Base-by-base conservation (phyloP, 2,329 filamentous ascomycete species). In the Madurella mycetomatis region DNA sequence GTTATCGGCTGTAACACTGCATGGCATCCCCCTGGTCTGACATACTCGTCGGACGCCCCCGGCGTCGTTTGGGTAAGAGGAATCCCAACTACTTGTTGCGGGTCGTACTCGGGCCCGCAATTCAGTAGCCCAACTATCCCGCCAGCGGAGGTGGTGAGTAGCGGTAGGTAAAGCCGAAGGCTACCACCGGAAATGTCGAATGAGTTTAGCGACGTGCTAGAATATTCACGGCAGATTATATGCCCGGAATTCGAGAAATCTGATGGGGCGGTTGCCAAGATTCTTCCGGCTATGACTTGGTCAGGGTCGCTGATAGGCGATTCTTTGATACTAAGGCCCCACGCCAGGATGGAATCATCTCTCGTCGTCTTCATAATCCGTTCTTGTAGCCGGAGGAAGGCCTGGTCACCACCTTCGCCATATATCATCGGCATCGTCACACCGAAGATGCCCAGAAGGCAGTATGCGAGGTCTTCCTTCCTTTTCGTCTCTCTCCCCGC, bases 361-460 rank as follows among this genome's bases (percentile, higher is more conserved):
- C 47, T 54, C 8, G 41, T 51, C 2, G 39, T 41, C 40, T 53
- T 56, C 41, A 71, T 65, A 9, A 73, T 70, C 18, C 70, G 65
- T 16, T 66, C 59, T 31, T 69, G 67, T 0, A 73, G 54, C 17
- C 70, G 60, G 0, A 19, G 15, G n/a, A 72, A 68, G 0, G 71
- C 66, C 0, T 63, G 25, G 25, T 25, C 66, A 0, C 7, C 1
- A 0, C 68, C 67, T 43, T 72, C 67, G 0, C 73, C 74, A 44
- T 76, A 77, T 0, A 76, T 53, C n/a, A 76, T 57, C 0, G 74
- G 69, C 68, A 77, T 75, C n/a, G 72, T 68, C 11, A 77, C 65
- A 0, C 64, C 64, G 25, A 77, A 76, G 0, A 77, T 67, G 0
- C 74, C 74, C 0, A 77, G 57, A 0, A 77, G 61, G 18, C 68